Evolutionary conservation across 2,329 filamentous ascomycete genomes (phyloP).

Genomic region (Sporothrix brunneoviolacea): DNA sequence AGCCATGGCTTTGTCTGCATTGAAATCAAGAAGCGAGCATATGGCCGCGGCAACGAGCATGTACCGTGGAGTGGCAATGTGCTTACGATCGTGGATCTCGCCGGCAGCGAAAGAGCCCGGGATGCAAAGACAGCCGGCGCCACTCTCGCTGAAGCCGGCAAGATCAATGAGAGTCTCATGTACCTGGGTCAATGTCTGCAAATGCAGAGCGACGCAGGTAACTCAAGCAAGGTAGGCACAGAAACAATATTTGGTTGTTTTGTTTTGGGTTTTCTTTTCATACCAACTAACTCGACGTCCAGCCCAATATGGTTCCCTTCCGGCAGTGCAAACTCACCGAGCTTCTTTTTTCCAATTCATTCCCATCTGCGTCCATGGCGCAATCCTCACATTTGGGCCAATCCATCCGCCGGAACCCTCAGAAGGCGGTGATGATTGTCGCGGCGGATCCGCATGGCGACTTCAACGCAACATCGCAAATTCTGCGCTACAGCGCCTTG

Average conservation of each 20-base stretch:
- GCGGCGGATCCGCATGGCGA: conserved; percentile 89
- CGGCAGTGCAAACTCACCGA: conserved; percentile 82
- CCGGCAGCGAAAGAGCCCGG: conserved; percentile 85
- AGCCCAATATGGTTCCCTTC: conserved; percentile 70
- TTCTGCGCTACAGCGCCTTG: conserved; percentile 86
- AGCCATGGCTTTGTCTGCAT: conserved; percentile 96
- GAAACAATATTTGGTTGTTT: background rate
- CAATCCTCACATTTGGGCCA: conserved; percentile 24
- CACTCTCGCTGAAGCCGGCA: conserved; percentile 89
- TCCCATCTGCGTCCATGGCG: conserved; percentile 51
- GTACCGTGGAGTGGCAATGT: conserved; percentile 68
- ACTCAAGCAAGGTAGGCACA: conserved; percentile 60
- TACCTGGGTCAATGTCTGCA: conserved; percentile 95
- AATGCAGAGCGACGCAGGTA: conserved; percentile 78
- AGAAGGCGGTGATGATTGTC: conserved; percentile 92
- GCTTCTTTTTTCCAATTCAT: conserved; percentile 82
- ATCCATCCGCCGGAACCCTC: conserved; percentile 55
- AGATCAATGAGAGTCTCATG: conserved; percentile 98
- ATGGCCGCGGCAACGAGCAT: conserved; percentile 32
- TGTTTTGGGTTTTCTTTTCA: background rate
- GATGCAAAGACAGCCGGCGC: conserved; percentile 91
- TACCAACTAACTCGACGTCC: background rate
- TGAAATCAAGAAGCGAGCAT: conserved; percentile 76
- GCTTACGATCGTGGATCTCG: conserved; percentile 84
- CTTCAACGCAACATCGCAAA: conserved; percentile 95